phyloP scores from a whole-genome alignment of 2,329 filamentous ascomycete species.

The Ramularia endophylla region DNA sequence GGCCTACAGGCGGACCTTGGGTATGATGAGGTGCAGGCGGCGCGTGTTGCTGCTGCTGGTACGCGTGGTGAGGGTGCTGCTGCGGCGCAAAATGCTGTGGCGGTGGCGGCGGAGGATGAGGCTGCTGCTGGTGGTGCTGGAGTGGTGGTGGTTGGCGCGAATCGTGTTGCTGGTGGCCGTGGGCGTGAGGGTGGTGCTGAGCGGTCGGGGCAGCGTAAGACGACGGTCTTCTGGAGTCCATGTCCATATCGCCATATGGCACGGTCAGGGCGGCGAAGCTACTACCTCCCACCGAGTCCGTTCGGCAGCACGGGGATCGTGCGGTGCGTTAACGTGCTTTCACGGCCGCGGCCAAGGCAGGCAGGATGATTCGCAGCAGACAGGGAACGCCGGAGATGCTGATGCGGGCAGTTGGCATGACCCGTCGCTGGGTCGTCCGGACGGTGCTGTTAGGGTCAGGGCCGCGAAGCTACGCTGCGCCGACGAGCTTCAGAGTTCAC shows the following conservation, averaged over 20 bases:
- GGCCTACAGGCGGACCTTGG: no score
- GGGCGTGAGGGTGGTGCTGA: no score
- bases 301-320: conserved; percentile 17
- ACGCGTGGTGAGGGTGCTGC: background rate
- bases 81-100: conserved; percentile 5
- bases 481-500: no score
- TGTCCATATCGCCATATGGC: conserved; percentile 16
- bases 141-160: conserved; percentile 5
- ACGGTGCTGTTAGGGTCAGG: no score
- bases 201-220: background rate
- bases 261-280: conserved; percentile 16
- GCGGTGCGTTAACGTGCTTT: background rate
- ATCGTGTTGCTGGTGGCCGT: conserved; percentile 9
- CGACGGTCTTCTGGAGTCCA: conserved; percentile 21
- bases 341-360: background rate
- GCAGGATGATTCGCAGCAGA: background rate
- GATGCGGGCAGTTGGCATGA: background rate
- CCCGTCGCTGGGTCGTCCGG: no score
- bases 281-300: conserved; percentile 6
- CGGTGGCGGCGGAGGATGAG: conserved; percentile 10
- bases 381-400: background rate
- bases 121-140: conserved; percentile 9
- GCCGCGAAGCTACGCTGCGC: no score
- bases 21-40: background rate
- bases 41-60: background rate